These are phyloP conservation scores for Drechslerella coelobrocha DNA, from an alignment of 2,329 filamentous ascomycete species.

Conservation along the genomic window DNA sequence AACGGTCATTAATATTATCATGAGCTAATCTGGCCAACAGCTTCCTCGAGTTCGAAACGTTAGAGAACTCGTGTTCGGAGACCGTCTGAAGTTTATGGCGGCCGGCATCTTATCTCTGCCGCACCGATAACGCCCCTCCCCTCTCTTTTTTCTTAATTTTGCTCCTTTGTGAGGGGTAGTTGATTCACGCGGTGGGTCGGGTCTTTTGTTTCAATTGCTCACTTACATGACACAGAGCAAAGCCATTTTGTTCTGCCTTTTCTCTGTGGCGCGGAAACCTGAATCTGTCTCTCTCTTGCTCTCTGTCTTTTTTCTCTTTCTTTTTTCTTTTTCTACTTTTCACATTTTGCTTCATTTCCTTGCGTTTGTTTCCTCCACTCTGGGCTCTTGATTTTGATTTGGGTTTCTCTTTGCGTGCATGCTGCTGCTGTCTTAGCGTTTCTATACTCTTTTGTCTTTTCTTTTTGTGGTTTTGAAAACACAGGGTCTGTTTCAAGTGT, in stretches of 20 bases:
- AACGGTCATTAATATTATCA: constrained; percentile 25
- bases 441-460: neutral
- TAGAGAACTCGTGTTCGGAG: constrained; percentile 72
- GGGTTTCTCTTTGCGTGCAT: neutral
- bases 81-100: constrained; percentile 70
- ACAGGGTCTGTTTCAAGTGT: constrained; percentile 3
- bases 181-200: no score
- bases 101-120: constrained; percentile 53
- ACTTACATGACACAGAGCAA: no score
- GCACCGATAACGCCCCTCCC: neutral
- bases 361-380: neutral
- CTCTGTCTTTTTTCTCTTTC: constrained; percentile 18
- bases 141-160: no score
- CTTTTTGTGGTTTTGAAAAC: constrained; percentile 5
- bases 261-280: neutral
- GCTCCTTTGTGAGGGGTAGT: no score
- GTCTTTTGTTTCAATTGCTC: no score
- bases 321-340: neutral
- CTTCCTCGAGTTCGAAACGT: constrained; percentile 65
- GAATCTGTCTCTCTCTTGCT: constrained; percentile 5
- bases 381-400: neutral
- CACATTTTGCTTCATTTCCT: neutral
- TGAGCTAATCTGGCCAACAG: constrained; percentile 64
- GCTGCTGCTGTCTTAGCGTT: neutral
- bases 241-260: neutral